Evolutionary conservation across 2,329 filamentous ascomycete genomes (phyloP), one percentile per base, ranked within the genome.

Genomic region (Dothistroma septosporum): DNA sequence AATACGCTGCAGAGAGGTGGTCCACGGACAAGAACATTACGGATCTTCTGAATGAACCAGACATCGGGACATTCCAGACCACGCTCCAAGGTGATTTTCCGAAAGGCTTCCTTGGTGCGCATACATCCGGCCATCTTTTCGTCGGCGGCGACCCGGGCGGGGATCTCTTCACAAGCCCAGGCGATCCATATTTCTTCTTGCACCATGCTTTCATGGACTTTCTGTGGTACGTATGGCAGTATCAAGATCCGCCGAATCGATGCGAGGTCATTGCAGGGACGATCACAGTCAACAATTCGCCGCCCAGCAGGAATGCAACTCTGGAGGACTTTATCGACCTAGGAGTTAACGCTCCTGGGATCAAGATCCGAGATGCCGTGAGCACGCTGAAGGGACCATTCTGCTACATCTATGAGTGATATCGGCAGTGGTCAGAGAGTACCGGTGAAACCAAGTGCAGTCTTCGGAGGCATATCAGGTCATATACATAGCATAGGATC

Each of bases 211-310:
- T 77, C 73, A 76, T 83, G 24, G 64, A 68, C 50, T 73, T 78
- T 1, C 63, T 76, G 1, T 83, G 75, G 71, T 79, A 76, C 73
- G 80, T 77, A 9, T 83, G 81, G 81, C 80, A 83, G 66, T 78
- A 77, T 59, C 67, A 75, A 49, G 74, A 80, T 28, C 58, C 58
- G 11, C 41, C 19, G 11, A 28, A 55, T 22, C 24, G 58, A 19
- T n/a, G 33, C n/a, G 50, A 57, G 11, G 59, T 60, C 10, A 60
- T 65, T 24, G 63, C 32, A 11, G 62, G 60, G 19, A 65, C 63
- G 16, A 53, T 59, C 1, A 65, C 63, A 4, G 46, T 55, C 12
- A 61, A 61, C 21, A 65, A 65, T 31, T 31, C 3, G 0, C 63
- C 63, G 22, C 63, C 63, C 11, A 61, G 58, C 35, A 22, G 60